Conservation (phyloP, 495 filamentous ascomycete species). For the Poronia punctata region DNA sequence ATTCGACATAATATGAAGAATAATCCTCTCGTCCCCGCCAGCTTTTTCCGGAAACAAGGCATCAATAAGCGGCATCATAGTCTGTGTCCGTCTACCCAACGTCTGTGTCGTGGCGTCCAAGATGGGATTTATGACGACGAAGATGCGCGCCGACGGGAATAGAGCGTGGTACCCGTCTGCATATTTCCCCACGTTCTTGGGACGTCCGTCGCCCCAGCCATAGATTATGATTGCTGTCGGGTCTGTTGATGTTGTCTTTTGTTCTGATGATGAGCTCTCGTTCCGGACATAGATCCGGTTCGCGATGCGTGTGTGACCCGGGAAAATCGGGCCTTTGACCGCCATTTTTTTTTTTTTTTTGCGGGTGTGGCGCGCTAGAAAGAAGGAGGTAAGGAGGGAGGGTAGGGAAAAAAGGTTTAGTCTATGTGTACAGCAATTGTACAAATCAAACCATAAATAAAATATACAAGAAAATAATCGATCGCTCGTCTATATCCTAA, state of each 20-base stretch:
- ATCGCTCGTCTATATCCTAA: not conserved
- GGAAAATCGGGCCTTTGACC: conserved; percentile 13
- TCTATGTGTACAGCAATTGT: not conserved
- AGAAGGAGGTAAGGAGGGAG: too few species aligned
- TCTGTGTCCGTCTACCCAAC: conserved; percentile 33
- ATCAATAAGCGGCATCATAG: conserved; percentile 46
- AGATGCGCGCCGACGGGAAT: conserved; percentile 37
- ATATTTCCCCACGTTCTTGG: conserved; percentile 47
- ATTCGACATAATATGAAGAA: conserved; percentile 47
- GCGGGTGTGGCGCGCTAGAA: too few species aligned
- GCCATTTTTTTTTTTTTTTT: conserved; percentile 10
- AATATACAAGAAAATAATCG: not conserved
- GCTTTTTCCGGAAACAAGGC: conserved; percentile 31
- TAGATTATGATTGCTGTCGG: conserved; percentile 40
- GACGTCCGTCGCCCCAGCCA: conserved; percentile 49
- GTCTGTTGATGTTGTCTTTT: conserved; percentile 13
- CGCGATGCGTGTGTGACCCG: conserved; percentile 32
- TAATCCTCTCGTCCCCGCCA: conserved; percentile 24
- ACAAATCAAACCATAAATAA: not conserved
- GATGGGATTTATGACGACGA: conserved; percentile 44
- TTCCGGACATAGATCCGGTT: conserved; percentile 33
- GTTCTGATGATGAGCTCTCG: conserved; percentile 12
- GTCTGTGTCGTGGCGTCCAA: conserved; percentile 36
- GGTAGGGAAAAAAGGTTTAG: too few species aligned
- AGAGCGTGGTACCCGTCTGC: conserved; percentile 45